A percentile compares a stretch with the other conserved stretches of the same genome.
Conservation (phyloP, 2,329 filamentous ascomycete species). For the Arthrobotrys megalospora region DNA sequence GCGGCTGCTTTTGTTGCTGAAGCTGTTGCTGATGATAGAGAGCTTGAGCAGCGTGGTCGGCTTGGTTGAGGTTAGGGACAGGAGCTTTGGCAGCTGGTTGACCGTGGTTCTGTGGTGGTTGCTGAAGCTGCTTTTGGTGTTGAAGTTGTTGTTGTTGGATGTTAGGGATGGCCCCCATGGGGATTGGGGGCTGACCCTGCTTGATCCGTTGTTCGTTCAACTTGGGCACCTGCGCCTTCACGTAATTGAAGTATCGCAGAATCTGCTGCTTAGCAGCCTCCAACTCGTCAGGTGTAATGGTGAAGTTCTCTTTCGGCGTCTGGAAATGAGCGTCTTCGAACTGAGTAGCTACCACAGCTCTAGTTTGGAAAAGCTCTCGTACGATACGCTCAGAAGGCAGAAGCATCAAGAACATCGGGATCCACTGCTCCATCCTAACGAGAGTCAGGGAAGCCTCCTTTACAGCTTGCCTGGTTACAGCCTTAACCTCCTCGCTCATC, state of each 20-base stretch:
- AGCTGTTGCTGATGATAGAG: slow-evolving; percentile 1
- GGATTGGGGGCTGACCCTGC: slow-evolving; percentile 46
- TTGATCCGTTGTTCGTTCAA: slow-evolving; percentile 51
- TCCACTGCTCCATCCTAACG: slow-evolving; percentile 54
- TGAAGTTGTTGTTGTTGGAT: slow-evolving; percentile 38
- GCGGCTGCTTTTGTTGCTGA: slow-evolving; percentile 28
- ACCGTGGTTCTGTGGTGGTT: slow-evolving; percentile 4
- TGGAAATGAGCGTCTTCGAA: slow-evolving; percentile 51
- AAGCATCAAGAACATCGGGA: slow-evolving; percentile 58
- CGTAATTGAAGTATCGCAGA: slow-evolving; percentile 55
- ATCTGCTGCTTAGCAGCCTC: slow-evolving; percentile 51
- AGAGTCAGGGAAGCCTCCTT: slow-evolving; percentile 40
- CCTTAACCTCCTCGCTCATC: slow-evolving; percentile 55
- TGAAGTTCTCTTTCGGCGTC: slow-evolving; percentile 49
- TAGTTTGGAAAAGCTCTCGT: slow-evolving; percentile 49
- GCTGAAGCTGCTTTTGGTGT: slow-evolving; percentile 25
- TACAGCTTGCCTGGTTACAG: slow-evolving; percentile 39
- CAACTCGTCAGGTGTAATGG: slow-evolving; percentile 54
- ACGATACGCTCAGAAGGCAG: slow-evolving; percentile 36
- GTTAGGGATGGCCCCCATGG: slow-evolving; percentile 31
- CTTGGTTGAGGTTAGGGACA: slow-evolving; percentile 16
- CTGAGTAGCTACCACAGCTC: slow-evolving; percentile 48
- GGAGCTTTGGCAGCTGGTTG: slow-evolving; percentile 25
- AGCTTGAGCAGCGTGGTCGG: slow-evolving; percentile 1
- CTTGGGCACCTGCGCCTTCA: slow-evolving; percentile 52